Evolutionary conservation across 2,329 filamentous ascomycete genomes (phyloP).

Genomic region (Torrubiellomyces zombiae): DNA sequence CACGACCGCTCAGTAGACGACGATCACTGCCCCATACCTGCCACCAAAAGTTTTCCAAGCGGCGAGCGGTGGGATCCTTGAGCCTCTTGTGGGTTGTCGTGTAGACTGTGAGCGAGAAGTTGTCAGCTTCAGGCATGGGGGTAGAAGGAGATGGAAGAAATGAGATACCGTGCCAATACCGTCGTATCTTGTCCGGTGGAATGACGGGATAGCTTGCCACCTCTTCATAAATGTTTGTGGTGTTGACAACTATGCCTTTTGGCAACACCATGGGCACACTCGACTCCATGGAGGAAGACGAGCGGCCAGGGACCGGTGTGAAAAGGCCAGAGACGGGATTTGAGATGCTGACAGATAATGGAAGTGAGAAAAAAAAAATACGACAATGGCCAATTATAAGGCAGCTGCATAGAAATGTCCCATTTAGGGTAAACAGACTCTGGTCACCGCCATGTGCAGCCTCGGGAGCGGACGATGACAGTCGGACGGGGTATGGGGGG

Average conservation of each 20-base stretch:
- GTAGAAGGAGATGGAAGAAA: not conserved
- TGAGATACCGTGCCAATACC: conserved; percentile 39
- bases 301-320: no score
- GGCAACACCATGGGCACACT: conserved; percentile 31
- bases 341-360: no score
- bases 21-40: conserved; percentile 46
- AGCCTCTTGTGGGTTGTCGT: conserved; percentile 42
- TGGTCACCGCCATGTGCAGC: no score
- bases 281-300: conserved; percentile 14
- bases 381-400: no score
- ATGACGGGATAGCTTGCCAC: conserved; percentile 34
- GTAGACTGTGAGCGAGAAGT: conserved; percentile 27
- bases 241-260: conserved; percentile 40
- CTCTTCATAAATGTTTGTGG: conserved; percentile 32
- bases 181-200: conserved; percentile 33
- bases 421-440: no score
- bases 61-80: conserved; percentile 43
- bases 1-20: conserved; percentile 32
- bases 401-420: no score
- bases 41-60: conserved; percentile 51
- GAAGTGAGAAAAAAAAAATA: no score
- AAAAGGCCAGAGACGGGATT: no score
- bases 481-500: no score
- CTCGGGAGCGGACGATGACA: no score
- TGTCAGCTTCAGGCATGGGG: conserved; percentile 1